Base-by-base conservation (phyloP, 345 rosid species). In the Rubroshorea leprosula region DNA sequence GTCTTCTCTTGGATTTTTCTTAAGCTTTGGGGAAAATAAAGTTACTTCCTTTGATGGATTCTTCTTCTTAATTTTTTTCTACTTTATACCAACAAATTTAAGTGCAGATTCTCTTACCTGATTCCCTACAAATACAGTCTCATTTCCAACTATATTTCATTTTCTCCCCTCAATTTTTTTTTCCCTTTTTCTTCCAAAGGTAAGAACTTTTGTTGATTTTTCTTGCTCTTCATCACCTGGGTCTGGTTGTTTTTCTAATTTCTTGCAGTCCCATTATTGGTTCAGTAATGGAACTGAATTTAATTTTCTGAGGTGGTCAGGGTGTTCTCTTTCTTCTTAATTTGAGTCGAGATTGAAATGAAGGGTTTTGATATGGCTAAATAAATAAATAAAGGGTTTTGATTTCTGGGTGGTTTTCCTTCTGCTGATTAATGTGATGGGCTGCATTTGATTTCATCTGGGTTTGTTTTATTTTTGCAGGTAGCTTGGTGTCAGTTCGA, bases 41-140 rank as follows among this genome's bases (percentile, higher is more conserved):
- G n/a, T n/a, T n/a, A n/a, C n/a, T n/a, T n/a, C n/a, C n/a, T n/a
- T n/a, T n/a, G n/a, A n/a, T n/a, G n/a, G n/a, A n/a, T n/a, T 47
- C 14, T 35, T 53, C 38, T 6, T 27, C 3, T 11, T 15, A 23
- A 49, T 16, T 23, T 7, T 5, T 16, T 25, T 0, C 25, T 58
- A 4, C 38, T 49, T 55, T 17, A 43, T 25, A 39, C 5, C 35
- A 43, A 52, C 43, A 55, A 54, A 23, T 46, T 71, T 35, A 13
- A 45, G 61, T n/a, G 66, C 49, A 51, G 69, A 70, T 77, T 67
- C 66, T 64, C 16, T 20, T 50, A 71, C 71, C 62, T 63, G 76
- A 73, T 47, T 68, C 62, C 35, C 44, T 62, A 54, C 68, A 52
- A 19, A 56, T 38, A 18, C 3, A 20, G 49, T 29, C 22, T 27